Percentiles rank a stretch among this genome's conserved stretches.
phyloP scores from a whole-genome alignment of 768 basidiomycete species.

The Trametes sanguinea region DNA sequence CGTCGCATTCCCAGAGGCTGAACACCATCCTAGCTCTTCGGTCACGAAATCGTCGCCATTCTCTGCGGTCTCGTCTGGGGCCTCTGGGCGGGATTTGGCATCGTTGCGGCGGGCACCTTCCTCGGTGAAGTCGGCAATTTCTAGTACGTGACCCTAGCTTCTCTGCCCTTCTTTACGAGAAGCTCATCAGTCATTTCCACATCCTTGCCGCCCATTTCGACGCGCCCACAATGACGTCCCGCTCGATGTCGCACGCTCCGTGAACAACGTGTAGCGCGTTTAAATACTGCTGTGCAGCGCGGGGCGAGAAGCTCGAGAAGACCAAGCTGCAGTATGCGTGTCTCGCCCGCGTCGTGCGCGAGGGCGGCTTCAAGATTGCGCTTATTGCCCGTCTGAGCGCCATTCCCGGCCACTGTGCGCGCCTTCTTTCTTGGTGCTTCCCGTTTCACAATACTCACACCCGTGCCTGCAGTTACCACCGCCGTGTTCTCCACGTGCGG shows the following conservation, averaged over 20 bases:
- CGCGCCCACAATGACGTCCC: background rate
- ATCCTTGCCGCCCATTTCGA: background rate
- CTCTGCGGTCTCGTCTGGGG: constrained; percentile 93
- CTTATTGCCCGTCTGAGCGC: constrained; percentile 77
- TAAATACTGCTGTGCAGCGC: constrained; percentile 73
- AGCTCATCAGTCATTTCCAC: background rate
- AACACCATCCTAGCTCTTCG: constrained; percentile 60
- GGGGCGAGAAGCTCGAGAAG: constrained; percentile 67
- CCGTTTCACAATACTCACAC: constrained; percentile 6
- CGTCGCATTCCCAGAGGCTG: constrained; percentile 21
- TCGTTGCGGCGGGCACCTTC: constrained; percentile 82
- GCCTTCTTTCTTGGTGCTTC: background rate
- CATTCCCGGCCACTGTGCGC: constrained; percentile 84
- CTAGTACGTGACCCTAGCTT: constrained; percentile 52
- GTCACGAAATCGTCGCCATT: constrained; percentile 89
- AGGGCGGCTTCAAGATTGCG: constrained; percentile 87
- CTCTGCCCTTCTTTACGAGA: background rate
- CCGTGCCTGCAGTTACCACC: constrained; percentile 64
- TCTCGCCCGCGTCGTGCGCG: constrained; percentile 63
- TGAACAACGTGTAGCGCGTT: constrained; percentile 58
- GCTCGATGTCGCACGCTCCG: background rate
- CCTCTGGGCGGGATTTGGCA: constrained; percentile 82
- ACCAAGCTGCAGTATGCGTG: constrained; percentile 49
- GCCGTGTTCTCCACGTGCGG: constrained; percentile 89
- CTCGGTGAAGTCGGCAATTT: constrained; percentile 88